These are phyloP conservation scores for Entrophospora sp. DNA, from an alignment of 192 early-diverging fungal genomes.

Conservation along the genomic window DNA sequence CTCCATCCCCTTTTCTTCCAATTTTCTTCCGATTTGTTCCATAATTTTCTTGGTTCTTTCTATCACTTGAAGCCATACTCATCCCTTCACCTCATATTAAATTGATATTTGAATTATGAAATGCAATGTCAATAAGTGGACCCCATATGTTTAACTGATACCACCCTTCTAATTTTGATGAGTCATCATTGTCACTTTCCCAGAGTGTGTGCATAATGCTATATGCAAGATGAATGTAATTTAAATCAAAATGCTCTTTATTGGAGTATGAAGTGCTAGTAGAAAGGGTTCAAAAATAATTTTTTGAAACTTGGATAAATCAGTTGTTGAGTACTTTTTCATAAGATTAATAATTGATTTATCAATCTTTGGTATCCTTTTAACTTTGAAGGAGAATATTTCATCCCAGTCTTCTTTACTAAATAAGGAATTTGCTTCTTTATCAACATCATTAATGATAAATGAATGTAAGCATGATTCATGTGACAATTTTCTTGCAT, in stretches of 20 bases:
- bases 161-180: slow-evolving; percentile 1
- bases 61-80: neutral
- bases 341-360: slow-evolving; percentile 9
- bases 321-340: slow-evolving; percentile 4
- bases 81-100: neutral
- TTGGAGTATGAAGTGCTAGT: slow-evolving; percentile 1
- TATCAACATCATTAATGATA: slow-evolving; percentile 1
- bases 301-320: slow-evolving; percentile 10
- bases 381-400: neutral
- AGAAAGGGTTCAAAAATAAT: slow-evolving; percentile 9
- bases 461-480: slow-evolving; percentile 8
- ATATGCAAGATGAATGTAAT: slow-evolving; percentile 17
- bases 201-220: neutral
- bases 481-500: neutral
- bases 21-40: neutral
- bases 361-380: neutral
- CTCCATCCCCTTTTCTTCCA: slow-evolving; percentile 5
- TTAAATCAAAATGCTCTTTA: slow-evolving; percentile 9
- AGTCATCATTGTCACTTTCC: neutral
- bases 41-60: neutral
- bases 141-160: neutral
- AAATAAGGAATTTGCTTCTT: neutral
- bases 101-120: slow-evolving; percentile 2
- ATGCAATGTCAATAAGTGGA: slow-evolving; percentile 1
- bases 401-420: neutral